Base-by-base conservation (phyloP, 208 protist species). In the Tritrichomonas foetus region DNA sequence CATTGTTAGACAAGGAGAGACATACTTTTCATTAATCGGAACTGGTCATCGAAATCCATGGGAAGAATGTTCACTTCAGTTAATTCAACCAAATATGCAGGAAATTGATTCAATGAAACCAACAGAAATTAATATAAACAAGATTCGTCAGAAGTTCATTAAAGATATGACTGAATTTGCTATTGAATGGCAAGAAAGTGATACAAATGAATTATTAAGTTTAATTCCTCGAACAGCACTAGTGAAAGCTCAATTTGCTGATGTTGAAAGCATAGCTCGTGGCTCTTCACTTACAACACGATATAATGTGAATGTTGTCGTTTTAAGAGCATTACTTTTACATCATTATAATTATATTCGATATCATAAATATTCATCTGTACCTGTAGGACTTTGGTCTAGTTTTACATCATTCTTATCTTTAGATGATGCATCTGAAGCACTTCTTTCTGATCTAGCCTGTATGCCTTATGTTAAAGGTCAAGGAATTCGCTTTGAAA, bases 91-190 rank as follows among this genome's bases (percentile, higher is more conserved):
- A 69, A 3, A 69, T n/a, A 8, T 5, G n/a, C 11, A n/a, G n/a
- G 3, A 16, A 33, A 69, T 69, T 69, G 53, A 61, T 69, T 16
- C 8, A n/a, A 33, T 8, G 13, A 69, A 69, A n/a, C 5, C 3
- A n/a, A 69, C 11, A 69, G 64, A n/a, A 30, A 33, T n/a, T 5
- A 3, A 69, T 69, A 11, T 25, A 69, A 25, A 69, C 13, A n/a
- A 69, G 3, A 57, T 89, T 14, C 78, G 44, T n/a, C 20, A 13
- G 5, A n/a, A 61, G 30, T 89, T 89, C 47, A 57, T 89, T 11
- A 49, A 89, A 57, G 78, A 89, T 39, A 89, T 89, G 78, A 57
- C 53, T n/a, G 16, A 53, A n/a, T 89, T 89, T n/a, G 78, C 78
- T 13, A 89, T 89, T 47, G 44, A 49, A 39, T 89, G 78, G 78